phyloP scores from a whole-genome alignment of 2,329 filamentous ascomycete genomes.

The Basipetospora chlamydospora region DNA sequence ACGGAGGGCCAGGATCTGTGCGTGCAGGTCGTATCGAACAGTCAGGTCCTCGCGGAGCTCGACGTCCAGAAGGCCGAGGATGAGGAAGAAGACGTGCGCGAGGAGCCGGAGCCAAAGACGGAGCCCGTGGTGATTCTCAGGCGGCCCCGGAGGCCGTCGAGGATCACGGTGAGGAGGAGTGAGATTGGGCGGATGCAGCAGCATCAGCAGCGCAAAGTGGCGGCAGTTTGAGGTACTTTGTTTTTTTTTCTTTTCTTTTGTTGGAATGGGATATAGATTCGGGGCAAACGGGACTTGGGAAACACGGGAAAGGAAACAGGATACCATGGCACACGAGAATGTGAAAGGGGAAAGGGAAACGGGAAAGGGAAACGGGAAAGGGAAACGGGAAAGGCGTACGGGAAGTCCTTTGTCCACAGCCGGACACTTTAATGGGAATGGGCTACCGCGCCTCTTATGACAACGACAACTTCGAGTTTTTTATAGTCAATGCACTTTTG shows the following conservation, averaged over 20 bases:
- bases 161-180: neutral
- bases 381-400: no score
- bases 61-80: neutral
- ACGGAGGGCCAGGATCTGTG: neutral
- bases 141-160: neutral
- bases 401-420: no score
- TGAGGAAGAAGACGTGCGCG: neutral
- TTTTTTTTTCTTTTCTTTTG: neutral
- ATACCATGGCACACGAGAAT: no score
- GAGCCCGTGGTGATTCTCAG: conserved; percentile 1
- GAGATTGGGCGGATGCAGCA: neutral
- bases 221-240: neutral
- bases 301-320: no score
- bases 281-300: no score
- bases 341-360: no score
- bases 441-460: no score
- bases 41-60: conserved; percentile 1
- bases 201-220: neutral
- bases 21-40: conserved; percentile 1
- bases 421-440: no score
- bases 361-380: no score
- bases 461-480: no score
- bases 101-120: neutral
- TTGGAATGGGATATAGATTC: no score
- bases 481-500: no score